phyloP scores from a whole-genome alignment of 768 basidiomycete genomes.

The Strobilomyces echinocephalus region DNA sequence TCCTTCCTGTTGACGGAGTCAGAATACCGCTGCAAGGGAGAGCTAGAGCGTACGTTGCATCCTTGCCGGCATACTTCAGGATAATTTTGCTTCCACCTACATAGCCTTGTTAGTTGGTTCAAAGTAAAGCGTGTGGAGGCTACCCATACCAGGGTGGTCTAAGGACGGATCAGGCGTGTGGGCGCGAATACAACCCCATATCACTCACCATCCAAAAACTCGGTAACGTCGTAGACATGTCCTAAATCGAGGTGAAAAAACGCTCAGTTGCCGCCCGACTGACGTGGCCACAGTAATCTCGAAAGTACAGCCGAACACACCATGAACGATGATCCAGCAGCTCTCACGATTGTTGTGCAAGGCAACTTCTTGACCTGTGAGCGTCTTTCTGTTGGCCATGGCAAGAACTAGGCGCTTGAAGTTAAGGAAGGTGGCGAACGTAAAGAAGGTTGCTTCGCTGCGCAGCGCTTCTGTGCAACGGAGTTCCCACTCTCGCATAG shows the following conservation, averaged over 20 bases:
- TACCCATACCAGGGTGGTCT: slow-evolving; percentile 62
- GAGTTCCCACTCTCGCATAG: slow-evolving; percentile 2
- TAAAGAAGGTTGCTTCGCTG: not conserved
- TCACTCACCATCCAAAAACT: slow-evolving; percentile 63
- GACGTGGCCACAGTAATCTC: not conserved
- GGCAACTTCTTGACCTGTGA: slow-evolving; percentile 50
- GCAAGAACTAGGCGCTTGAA: not conserved
- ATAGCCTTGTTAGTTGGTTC: slow-evolving; percentile 1
- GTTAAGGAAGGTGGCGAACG: not conserved
- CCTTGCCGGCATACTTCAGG: slow-evolving; percentile 83
- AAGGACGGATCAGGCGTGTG: not conserved
- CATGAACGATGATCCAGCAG: slow-evolving; percentile 85
- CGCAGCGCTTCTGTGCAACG: not conserved
- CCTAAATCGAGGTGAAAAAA: slow-evolving; percentile 35
- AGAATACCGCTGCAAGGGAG: not conserved
- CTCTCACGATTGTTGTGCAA: slow-evolving; percentile 54
- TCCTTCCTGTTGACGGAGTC: slow-evolving; percentile 45
- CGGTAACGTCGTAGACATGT: slow-evolving; percentile 75
- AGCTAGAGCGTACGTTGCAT: slow-evolving; percentile 65
- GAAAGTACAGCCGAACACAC: slow-evolving; percentile 32
- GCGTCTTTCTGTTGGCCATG: slow-evolving; percentile 17
- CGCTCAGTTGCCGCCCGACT: not conserved
- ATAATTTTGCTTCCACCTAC: slow-evolving; percentile 80
- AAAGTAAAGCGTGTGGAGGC: not conserved
- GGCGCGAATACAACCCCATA: not conserved